Evolutionary conservation across 371 early-diverging fungal genomes (phyloP), one percentile per base, ranked within the genome.

Genomic region (Entomophthora muscae): DNA sequence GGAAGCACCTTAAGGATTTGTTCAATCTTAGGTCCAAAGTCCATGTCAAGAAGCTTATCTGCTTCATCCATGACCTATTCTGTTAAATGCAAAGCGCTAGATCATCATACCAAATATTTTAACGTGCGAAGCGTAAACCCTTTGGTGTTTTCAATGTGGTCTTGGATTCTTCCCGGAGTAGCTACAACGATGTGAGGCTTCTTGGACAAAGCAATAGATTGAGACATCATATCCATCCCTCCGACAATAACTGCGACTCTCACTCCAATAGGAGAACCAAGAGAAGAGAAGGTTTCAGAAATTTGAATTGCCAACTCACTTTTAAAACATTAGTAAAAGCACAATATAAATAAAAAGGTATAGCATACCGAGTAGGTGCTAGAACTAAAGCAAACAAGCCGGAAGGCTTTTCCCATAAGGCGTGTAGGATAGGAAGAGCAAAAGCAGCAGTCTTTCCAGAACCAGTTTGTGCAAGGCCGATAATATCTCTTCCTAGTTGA

Each of bases 401-500:
- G 57, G 86, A 84, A 3, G 96, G 96, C 61, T 84, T 80, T 32
- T 87, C 80, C 90, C 91, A 91, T 23, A 94, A 77, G 51, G 84
- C 83, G 67, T 98, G 92, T 63, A 95, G 81, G 53, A 98, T 92
- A 21, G 99, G 99, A 7, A 98, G 74, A 10, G 96, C 85, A 77
- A 98, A 98, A 0, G 98, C 95, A 2, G 95, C 93, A 0, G 99
- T 98, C 74, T 98, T 98, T 62, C 98, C 98, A 27, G 95, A 92
- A 57, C 99, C 99, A 0, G 99, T 98, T 68, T 94, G 93, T 3
- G 99, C 98, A 32, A 96, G 82, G 30, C 95, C 97, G 67, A 98
- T 95, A 64, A 98, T 83, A 70, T 96, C 94, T 58, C 88, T 80
- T 26, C 90, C 78, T 72, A n/a, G n/a, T n/a, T n/a, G n/a, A n/a